These are phyloP conservation scores for Aspergillus sp. DNA, from an alignment of 2,329 filamentous ascomycete species.

Conservation along the genomic window DNA sequence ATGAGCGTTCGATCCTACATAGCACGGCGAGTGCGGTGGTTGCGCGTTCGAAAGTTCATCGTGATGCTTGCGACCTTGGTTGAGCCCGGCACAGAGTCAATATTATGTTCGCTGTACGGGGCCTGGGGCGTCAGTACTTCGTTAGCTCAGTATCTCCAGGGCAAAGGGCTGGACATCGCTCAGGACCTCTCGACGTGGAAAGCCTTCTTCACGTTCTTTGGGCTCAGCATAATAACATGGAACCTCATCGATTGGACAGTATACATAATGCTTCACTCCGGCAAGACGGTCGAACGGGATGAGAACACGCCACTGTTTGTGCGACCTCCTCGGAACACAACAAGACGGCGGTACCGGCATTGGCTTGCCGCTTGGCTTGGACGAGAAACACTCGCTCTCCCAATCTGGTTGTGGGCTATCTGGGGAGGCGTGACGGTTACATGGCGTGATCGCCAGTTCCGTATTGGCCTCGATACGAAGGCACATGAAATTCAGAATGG, in stretches of 20 bases:
- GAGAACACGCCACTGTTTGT: constrained; percentile 74
- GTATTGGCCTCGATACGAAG: constrained; percentile 79
- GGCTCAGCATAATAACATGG: constrained; percentile 67
- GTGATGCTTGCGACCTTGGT: constrained; percentile 85
- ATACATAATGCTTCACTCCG: constrained; percentile 73
- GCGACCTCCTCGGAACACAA: constrained; percentile 46
- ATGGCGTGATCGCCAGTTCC: constrained; percentile 83
- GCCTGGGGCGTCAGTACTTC: constrained; percentile 73
- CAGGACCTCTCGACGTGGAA: constrained; percentile 65
- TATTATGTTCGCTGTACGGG: constrained; percentile 79
- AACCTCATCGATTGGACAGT: constrained; percentile 71
- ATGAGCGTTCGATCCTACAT: constrained; percentile 78
- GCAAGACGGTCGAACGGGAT: constrained; percentile 68
- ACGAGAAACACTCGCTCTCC: constrained; percentile 76
- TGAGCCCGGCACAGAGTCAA: constrained; percentile 86
- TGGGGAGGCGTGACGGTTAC: constrained; percentile 81
- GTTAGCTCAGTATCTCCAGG: constrained; percentile 60
- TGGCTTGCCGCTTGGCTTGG: constrained; percentile 86
- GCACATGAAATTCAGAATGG: constrained; percentile 59
- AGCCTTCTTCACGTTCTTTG: constrained; percentile 66
- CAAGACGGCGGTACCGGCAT: constrained; percentile 59
- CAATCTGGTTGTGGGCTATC: constrained; percentile 88
- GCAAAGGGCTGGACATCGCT: constrained; percentile 39
- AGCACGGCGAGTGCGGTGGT: constrained; percentile 80
- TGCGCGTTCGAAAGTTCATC: constrained; percentile 91